A percentile compares a stretch with the other conserved stretches of the same genome.
phyloP scores from a whole-genome alignment of 2,329 filamentous ascomycete genomes.

The Aureobasidium mangrovei region DNA sequence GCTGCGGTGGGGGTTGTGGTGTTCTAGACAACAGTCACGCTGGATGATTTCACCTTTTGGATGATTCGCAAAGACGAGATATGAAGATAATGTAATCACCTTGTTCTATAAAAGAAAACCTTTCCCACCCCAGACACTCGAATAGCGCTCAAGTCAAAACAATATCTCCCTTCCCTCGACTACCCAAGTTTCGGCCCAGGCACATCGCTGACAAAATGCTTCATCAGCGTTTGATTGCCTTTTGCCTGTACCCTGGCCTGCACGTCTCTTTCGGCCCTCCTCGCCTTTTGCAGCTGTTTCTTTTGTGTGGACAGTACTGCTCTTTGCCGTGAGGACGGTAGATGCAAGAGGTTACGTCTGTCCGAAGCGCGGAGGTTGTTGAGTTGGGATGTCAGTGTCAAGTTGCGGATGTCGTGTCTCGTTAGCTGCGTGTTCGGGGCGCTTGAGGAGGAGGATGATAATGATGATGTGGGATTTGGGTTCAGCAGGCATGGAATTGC shows the following conservation, averaged over 20 bases:
- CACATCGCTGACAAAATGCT: conserved; percentile 2
- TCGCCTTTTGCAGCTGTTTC: background rate
- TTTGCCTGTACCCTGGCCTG: background rate
- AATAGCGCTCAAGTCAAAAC: no score
- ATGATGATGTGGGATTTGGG: background rate
- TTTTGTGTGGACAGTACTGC: background rate
- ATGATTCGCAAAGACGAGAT: no score
- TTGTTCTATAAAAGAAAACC: no score
- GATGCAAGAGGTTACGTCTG: background rate
- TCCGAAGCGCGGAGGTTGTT: background rate
- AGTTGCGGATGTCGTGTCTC: background rate
- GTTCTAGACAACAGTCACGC: no score
- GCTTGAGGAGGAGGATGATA: background rate
- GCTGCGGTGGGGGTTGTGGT: no score
- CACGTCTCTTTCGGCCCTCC: background rate
- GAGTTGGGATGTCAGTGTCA: background rate
- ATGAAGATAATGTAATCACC: no score
- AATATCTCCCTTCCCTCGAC: background rate
- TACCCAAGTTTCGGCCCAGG: conserved; percentile 1
- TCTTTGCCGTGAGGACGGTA: background rate
- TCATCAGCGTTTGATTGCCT: conserved; percentile 3
- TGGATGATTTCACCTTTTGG: no score
- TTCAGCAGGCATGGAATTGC: no score
- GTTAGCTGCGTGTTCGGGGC: background rate
- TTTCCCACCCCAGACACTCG: no score